Percentiles rank a stretch among this genome's conserved stretches.
Evolutionary conservation across 164 flowering plant species (phyloP).

Genomic region (Tinospora cordifolia): DNA sequence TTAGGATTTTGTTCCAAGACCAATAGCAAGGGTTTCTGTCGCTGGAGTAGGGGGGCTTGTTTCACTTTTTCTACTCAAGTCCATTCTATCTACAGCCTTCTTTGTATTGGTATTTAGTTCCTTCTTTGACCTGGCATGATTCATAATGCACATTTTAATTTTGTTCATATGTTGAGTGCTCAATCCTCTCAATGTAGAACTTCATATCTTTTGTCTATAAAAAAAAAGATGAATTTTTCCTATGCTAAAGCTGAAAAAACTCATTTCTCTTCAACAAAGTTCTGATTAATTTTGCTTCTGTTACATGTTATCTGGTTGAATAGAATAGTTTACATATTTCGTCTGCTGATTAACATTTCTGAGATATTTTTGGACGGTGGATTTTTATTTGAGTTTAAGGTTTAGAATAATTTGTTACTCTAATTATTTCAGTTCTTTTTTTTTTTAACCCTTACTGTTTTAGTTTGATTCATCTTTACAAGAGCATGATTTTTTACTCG

Average conservation of each 20-base stretch:
- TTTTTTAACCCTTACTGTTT: neutral
- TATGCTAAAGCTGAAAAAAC: neutral
- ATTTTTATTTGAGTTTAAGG: too few relatives aligned
- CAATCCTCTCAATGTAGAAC: neutral
- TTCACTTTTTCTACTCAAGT: conserved; percentile 62
- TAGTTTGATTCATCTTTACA: neutral
- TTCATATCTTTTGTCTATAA: neutral
- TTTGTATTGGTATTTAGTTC: conserved; percentile 62
- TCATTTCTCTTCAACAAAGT: neutral
- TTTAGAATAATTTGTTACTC: neutral
- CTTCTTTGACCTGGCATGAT: neutral
- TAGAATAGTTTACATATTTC: too few relatives aligned
- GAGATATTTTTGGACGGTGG: too few relatives aligned
- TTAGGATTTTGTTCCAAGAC: conserved; percentile 76
- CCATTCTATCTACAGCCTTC: conserved; percentile 78
- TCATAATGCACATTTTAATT: neutral
- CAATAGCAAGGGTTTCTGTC: conserved; percentile 68
- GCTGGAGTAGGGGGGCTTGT: conserved; percentile 32
- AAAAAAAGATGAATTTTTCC: neutral
- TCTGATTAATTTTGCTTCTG: neutral
- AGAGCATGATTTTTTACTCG: neutral
- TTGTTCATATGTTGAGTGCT: neutral
- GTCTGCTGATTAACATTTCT: too few relatives aligned
- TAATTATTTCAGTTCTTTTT: neutral
- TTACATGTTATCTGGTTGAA: neutral